A percentile compares a stretch with the other conserved stretches of the same genome.
Evolutionary conservation across 2,329 filamentous ascomycete species (phyloP).

Genomic region (Neonectria sp.): DNA sequence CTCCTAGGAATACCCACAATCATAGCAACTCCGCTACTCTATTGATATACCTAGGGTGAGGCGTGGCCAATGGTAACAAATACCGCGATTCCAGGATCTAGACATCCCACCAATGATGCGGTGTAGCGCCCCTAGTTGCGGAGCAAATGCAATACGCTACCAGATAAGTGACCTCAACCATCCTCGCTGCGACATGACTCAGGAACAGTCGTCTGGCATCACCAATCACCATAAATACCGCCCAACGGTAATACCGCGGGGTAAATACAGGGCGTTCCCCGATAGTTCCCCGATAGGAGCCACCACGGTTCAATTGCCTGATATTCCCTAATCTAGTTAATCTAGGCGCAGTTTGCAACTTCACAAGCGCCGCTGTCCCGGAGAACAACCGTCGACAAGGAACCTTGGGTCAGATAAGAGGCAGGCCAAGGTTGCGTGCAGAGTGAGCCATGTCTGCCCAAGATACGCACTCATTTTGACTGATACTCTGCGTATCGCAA

Average conservation of each 20-base stretch:
- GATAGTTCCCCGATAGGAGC: not conserved
- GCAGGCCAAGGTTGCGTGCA: not conserved
- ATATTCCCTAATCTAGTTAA: not conserved
- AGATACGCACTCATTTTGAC: not conserved
- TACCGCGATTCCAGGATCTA: not conserved
- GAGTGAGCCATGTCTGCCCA: not conserved
- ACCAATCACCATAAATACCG: not conserved
- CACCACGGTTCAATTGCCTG: not conserved
- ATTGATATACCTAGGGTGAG: too few relatives aligned
- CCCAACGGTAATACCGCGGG: not conserved
- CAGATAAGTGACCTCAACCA: not conserved
- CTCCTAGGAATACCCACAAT: not conserved
- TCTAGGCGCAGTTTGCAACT: not conserved
- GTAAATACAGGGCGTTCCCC: not conserved
- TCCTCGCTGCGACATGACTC: not conserved
- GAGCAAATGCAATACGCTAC: not conserved
- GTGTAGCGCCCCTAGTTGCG: not conserved
- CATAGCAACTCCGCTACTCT: too few relatives aligned
- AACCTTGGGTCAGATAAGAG: not conserved
- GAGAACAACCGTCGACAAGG: not conserved
- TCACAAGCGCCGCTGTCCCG: not conserved
- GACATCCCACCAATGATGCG: not conserved
- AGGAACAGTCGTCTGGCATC: not conserved
- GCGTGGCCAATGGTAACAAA: not conserved
- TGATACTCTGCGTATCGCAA: not conserved